Evolutionary conservation across 352 stramenopile species (phyloP), one percentile per base, ranked within the genome.

Genomic region (Phytophthora agathidicida): DNA sequence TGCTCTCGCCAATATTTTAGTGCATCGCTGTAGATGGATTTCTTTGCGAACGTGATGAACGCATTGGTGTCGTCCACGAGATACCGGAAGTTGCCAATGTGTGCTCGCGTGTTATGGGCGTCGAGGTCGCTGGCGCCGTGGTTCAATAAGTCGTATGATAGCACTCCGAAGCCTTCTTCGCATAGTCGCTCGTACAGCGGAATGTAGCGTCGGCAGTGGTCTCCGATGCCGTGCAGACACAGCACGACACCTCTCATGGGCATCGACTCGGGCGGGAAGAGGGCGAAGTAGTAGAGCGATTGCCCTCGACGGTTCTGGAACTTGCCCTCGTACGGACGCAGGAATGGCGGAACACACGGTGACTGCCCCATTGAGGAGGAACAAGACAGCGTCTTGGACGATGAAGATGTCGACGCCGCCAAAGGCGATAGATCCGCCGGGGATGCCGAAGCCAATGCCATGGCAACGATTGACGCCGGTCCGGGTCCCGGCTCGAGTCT

Each of bases 151-250:
- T 88, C 77, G 54, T 83, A 82, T 11, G 77, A 59, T 24, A 84
- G 48, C n/a, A 86, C 75, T 11, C 66, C 77, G 13, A 85, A 85
- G 19, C 70, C 65, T 32, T 70, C 58, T 6, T 58, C 41, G 36
- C 74, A 75, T 47, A 88, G 38, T 5, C 58, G 60, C 53, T 84
- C 67, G 53, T 73, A 85, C 11, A 85, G 39, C 27, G 72, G 60
- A 22, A 74, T 63, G 52, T 81, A 76, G 16, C 77, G 70, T 19
- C 74, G 65, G 22, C 63, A 71, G 58, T 88, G 77, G 51, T 85
- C 75, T 33, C 73, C 73, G 37, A 83, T 71, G 16, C 77, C 77
- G 46, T 88, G 75, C 26, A 88, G 58, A 55, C 75, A 77, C 20
- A 88, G 50, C 23, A 85, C 65, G 30, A 88, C 55, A 27, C 75